Conservation (phyloP, 371 early-diverging fungal genomes). For the Mucor lusitanicus region DNA sequence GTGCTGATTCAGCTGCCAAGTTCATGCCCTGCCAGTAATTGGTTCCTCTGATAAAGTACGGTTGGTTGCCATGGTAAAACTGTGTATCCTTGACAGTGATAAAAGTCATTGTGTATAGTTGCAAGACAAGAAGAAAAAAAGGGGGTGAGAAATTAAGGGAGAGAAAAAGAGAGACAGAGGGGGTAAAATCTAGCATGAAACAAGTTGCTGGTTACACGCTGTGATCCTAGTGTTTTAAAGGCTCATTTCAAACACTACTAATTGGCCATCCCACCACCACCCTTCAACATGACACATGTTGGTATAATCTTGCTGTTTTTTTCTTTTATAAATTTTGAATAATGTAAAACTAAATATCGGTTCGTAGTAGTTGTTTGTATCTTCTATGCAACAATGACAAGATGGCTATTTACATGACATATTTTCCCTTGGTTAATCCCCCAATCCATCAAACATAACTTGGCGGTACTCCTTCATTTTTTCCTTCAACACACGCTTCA, state of each 20-base stretch:
- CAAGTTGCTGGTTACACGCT: too few species aligned
- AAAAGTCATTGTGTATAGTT: constrained; percentile 10
- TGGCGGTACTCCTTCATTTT: background rate
- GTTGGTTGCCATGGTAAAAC: constrained; percentile 30
- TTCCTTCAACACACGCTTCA: background rate
- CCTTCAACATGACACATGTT: too few species aligned
- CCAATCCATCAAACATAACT: background rate
- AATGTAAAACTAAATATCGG: background rate
- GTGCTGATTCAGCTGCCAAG: constrained; percentile 42
- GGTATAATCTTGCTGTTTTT: constrained; percentile 1
- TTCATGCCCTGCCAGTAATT: constrained; percentile 81
- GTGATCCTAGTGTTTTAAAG: too few species aligned
- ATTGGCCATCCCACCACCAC: too few species aligned
- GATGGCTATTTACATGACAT: constrained; percentile 1
- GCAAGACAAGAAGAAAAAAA: background rate
- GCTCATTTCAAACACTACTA: too few species aligned
- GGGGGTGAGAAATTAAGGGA: too few species aligned
- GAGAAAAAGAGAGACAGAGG: too few species aligned
- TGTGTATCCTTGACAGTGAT: constrained; percentile 25
- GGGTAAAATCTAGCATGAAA: too few species aligned
- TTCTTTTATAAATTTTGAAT: background rate
- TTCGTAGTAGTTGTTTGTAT: background rate
- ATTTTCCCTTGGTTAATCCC: background rate
- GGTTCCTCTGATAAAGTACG: constrained; percentile 52
- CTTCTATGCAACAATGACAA: background rate